Evolutionary conservation across 2,329 filamentous ascomycete species (phyloP), one percentile per base, ranked within the genome.

Genomic region (Pleochaeta shiraiana): DNA sequence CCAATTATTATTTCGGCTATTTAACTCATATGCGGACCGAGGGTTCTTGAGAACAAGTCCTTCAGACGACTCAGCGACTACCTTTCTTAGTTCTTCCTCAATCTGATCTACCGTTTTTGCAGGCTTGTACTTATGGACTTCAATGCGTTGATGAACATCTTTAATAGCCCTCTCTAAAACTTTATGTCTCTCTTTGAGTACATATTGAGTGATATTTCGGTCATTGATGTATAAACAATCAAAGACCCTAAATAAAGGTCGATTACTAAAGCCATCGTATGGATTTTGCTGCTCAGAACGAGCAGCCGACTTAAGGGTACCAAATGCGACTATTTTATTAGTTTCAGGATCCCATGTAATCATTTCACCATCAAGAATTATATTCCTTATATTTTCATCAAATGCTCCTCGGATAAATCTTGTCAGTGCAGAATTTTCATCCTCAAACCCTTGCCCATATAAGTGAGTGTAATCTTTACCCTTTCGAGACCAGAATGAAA

Each of bases 341-440:
- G 87, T 79, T 55, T 86, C 83, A 66, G 90, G 88, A 72, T 97
- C 90, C 93, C 93, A 98, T 0, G 91, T 95, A 65, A 98, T 90
- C 93, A 98, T 98, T 73, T 98, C 93, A 11, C 93, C 93, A 70
- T 98, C 93, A 0, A 98, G 79, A 62, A 98, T 95, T 68, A 95
- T 80, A 71, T 88, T 96, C 19, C 85, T 80, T 0, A 97, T 90
- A 1, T 85, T 84, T 0, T 83, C 77, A 1, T 84, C 78, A 72
- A 98, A 97, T 0, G 89, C 90, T 47, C 83, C 79, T 63, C 83
- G 83, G 24, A 97, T 77, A 72, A 95, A 86, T 37, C 89, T 81
- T 0, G 92, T 95, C 63, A 97, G 74, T 6, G 90, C 84, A 7
- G 87, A 86, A 47, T 85, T 83, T 5, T 86, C 81, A 68, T 95